These are phyloP conservation scores for Xylariaceae sp. DNA, from an alignment of 2,329 filamentous ascomycete species.

Conservation along the genomic window DNA sequence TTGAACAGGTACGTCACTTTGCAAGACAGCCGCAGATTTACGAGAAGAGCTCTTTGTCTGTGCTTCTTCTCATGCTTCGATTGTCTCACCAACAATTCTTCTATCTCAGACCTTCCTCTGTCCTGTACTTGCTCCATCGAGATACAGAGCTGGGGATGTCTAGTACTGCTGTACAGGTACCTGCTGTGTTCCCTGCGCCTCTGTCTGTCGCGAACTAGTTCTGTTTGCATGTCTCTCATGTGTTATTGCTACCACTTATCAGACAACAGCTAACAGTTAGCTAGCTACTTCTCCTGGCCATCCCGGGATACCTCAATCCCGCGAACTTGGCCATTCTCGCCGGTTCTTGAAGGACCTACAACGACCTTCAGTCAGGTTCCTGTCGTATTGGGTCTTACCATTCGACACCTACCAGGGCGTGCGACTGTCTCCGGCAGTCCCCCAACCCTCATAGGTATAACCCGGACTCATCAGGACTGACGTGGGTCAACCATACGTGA, in stretches of 20 bases:
- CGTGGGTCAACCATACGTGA: not conserved
- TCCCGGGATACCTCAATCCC: not conserved
- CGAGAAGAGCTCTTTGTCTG: not conserved
- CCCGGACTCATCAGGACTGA: not conserved
- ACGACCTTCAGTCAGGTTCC: not conserved
- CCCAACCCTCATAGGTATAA: not conserved
- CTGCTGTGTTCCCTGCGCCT: not conserved
- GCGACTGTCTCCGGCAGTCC: not conserved
- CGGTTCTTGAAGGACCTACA: not conserved
- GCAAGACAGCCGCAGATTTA: not conserved
- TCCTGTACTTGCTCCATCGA: not conserved
- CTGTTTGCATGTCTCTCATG: too few species aligned
- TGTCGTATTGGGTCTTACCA: not conserved
- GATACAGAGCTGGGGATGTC: not conserved
- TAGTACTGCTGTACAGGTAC: not conserved
- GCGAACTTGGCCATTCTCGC: not conserved
- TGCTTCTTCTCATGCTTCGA: not conserved
- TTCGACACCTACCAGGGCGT: not conserved
- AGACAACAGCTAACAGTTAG: not conserved
- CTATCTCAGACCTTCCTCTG: not conserved
- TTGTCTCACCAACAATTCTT: not conserved
- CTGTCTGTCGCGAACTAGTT: not conserved
- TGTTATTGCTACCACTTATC: not conserved
- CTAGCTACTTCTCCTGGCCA: not conserved
- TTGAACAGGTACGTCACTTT: conserved; percentile 3